Conservation (phyloP, 1,284 basidiomycete genomes). For the Cryptococcus jaspeensis region DNA sequence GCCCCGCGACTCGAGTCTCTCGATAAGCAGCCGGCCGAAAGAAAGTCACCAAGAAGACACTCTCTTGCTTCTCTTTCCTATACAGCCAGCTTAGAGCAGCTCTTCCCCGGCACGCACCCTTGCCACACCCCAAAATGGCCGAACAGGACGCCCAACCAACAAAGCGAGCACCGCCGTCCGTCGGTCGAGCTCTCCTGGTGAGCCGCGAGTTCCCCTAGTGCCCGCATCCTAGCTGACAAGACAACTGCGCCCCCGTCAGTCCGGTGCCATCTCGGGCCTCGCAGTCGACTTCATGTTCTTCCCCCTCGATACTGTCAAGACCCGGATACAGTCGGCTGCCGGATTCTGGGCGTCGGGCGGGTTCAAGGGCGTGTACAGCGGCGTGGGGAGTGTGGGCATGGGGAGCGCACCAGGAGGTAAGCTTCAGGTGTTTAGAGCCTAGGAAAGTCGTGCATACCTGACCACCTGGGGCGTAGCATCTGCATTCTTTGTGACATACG, state of each 20-base stretch:
- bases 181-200: constrained; percentile 40
- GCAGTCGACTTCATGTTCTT: constrained; percentile 93
- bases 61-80: background rate
- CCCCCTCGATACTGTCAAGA: constrained; percentile 96
- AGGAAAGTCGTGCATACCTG: background rate
- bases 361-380: constrained; percentile 88
- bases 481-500: constrained; percentile 93
- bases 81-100: background rate
- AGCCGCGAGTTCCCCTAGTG: constrained; percentile 7
- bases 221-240: background rate
- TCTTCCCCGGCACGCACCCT: background rate
- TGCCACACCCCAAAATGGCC: background rate
- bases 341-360: constrained; percentile 87
- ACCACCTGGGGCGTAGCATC: constrained; percentile 62
- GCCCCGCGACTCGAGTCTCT: too few species aligned
- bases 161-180: constrained; percentile 28
- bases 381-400: constrained; percentile 90
- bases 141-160: constrained; percentile 16
- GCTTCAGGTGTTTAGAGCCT: too few species aligned
- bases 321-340: constrained; percentile 81
- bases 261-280: constrained; percentile 82
- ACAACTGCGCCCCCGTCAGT: constrained; percentile 53
- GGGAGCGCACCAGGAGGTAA: constrained; percentile 94
- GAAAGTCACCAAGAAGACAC: too few species aligned
- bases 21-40: constrained; percentile 1